Base-by-base conservation (phyloP, 352 stramenopile species). In the Chrysophaeum taylorii region DNA sequence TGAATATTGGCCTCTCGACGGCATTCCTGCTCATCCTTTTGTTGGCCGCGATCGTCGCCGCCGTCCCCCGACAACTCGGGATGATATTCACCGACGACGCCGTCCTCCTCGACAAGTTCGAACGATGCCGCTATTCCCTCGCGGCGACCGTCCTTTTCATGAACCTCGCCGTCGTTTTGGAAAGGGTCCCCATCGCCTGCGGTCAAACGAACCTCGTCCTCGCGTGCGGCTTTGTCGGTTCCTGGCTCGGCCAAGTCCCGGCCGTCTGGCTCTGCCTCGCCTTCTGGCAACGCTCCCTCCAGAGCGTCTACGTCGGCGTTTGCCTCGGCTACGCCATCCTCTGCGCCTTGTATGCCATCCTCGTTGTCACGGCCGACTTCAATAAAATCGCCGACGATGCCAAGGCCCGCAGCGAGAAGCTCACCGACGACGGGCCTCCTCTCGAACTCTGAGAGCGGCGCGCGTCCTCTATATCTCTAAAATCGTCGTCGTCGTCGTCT, bases 241-340 rank as follows among this genome's bases (percentile, higher is more conserved):
- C 73, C 48, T 88, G 82, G 82, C 53, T 79, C 33, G 78, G 75
- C 41, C 82, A 88, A 73, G 81, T 88, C 0, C 82, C 81, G 31
- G 80, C 61, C 41, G 78, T 85, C 5, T 71, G 80, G 64, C 35
- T 88, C 5, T 74, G 78, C 23, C 81, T 77, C n/a, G 76, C 39
- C 29, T 87, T 78, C 60, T 85, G 80, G 81, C 69, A 75, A 64
- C 70, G 78, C 39, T 80, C 86, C 71, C 73, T 87, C 21, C 75
- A 78, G 52, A 80, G 77, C 21, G 70, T 87, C 27, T 88, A 86
- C 67, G 74, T 57, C 37, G 82, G 82, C 25, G 82, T 88, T 62
- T 75, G 79, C 15, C 48, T 78, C 73, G 81, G 81, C 61, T 79
- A 84, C 61, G 45, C 37, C 33, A 54, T 70, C 37, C 45, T 61